Evolutionary conservation across 2,329 filamentous ascomycete genomes (phyloP).

Genomic region (Xylaria digitata): DNA sequence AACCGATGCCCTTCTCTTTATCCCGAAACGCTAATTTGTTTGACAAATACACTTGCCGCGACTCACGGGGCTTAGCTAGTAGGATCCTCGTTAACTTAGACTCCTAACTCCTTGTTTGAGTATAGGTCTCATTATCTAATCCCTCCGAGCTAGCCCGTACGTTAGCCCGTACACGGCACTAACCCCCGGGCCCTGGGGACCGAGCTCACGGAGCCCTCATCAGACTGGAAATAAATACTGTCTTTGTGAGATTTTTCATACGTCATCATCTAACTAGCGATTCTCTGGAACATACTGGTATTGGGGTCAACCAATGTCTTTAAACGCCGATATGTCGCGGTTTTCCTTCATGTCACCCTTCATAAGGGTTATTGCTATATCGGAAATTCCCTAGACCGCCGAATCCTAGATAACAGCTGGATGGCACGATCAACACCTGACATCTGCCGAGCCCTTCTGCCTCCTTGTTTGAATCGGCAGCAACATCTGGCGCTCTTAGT

Average conservation of each 20-base stretch:
- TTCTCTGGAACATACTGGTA: not conserved
- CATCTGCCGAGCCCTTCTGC: constrained; percentile 29
- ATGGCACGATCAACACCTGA: constrained; percentile 35
- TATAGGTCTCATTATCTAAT: not conserved
- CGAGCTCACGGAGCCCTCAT: constrained; percentile 20
- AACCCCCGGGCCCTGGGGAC: constrained; percentile 6
- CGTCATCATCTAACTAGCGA: not conserved
- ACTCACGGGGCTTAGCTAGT: not conserved
- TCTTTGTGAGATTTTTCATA: not conserved
- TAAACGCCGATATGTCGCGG: not conserved
- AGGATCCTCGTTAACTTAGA: not conserved
- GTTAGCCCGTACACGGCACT: too few species aligned
- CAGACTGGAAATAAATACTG: constrained; percentile 5
- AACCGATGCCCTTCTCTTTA: not conserved
- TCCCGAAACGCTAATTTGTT: not conserved
- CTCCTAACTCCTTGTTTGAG: not conserved
- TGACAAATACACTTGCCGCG: not conserved
- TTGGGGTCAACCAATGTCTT: not conserved
- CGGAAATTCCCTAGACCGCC: constrained; percentile 1
- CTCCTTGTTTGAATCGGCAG: constrained; percentile 9
- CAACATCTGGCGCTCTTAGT: constrained; percentile 1
- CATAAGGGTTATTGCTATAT: not conserved
- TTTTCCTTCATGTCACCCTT: not conserved
- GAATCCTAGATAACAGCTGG: not conserved
- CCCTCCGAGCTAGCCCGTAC: not conserved